Evolutionary conservation across 2,329 filamentous ascomycete species (phyloP), one percentile per base, ranked within the genome.

Genomic region (Calonectria hongkongensis): DNA sequence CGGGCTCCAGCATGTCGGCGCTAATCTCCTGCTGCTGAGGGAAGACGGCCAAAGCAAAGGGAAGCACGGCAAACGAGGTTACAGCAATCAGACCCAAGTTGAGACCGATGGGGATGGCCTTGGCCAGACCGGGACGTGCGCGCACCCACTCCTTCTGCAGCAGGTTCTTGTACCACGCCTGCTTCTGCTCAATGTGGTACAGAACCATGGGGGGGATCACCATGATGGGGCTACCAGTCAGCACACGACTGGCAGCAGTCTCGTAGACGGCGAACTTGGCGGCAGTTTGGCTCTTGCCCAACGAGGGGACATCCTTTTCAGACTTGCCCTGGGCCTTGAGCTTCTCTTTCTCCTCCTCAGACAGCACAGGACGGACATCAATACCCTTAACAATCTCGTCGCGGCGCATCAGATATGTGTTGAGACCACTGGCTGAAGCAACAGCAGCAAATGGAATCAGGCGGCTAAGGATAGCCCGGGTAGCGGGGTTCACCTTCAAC

Each of bases 191-290:
- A 79, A 99, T 87, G 77, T 92, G 89, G 66, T 98, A 94, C 68
- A 99, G 89, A 28, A 97, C 86, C 82, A 99, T 87, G 27, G 97
- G 95, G 50, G 97, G 97, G 56, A 99, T 88, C 16, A 98, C 95
- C 97, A 99, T 99, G 86, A 99, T 97, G 13, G 97, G 97, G 15
- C 94, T 97, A 73, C 95, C 94, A 85, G 98, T 99, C 80, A 98
- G 89, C 72, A 98, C 96, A 72, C 97, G 92, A 78, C 94, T 97
- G 56, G 97, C 87, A 2, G 97, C 97, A 60, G 97, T 99, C 88
- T 99, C 96, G 73, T 92, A 94, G 1, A 99, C 97, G 13, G 97
- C 97, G 25, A 98, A 85, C 33, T 92, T 94, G 13, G 97, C 97
- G 1, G 97, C 97, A 82, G 93, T 95, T 83, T 93, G 94, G 83